phyloP scores from a whole-genome alignment of 129 eudicot species.

The Artemisia tridentata region DNA sequence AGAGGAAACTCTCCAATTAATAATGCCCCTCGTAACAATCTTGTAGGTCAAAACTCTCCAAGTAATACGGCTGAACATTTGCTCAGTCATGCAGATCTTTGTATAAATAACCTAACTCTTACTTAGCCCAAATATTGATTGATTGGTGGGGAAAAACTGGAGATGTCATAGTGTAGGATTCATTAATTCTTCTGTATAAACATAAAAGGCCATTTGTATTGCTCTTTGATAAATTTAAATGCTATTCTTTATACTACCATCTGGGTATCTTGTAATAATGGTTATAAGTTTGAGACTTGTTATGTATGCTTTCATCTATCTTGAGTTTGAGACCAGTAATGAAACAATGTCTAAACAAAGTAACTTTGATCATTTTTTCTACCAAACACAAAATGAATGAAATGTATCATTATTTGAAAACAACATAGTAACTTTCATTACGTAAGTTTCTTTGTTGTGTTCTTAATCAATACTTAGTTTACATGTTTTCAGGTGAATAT shows the following conservation, averaged over 20 bases:
- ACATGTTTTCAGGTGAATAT: too few relatives aligned
- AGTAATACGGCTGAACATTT: slow-evolving; percentile 11
- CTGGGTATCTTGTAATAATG: not conserved
- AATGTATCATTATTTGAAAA: too few relatives aligned
- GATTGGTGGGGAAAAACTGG: not conserved
- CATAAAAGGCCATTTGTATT: not conserved
- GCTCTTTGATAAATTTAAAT: not conserved
- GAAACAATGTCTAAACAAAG: too few relatives aligned
- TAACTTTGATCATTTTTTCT: too few relatives aligned
- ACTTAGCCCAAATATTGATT: not conserved
- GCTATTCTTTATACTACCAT: not conserved
- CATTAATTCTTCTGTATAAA: slow-evolving; percentile 15
- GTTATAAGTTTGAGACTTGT: not conserved
- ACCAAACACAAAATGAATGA: too few relatives aligned
- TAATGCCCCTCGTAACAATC: slow-evolving; percentile 15
- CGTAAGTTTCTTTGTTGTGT: too few relatives aligned
- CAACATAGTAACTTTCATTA: too few relatives aligned
- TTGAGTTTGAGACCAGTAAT: too few relatives aligned
- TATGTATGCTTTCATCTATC: too few relatives aligned
- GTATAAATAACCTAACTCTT: not conserved
- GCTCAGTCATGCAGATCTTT: not conserved
- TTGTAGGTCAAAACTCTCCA: slow-evolving; percentile 19
- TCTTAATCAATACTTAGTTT: too few relatives aligned
- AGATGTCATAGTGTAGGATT: not conserved
- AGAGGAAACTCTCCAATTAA: slow-evolving; percentile 28